These are phyloP conservation scores for Aegilops sharonensis DNA, from an alignment of 176 grass and related monocot genomes.

Conservation along the genomic window DNA sequence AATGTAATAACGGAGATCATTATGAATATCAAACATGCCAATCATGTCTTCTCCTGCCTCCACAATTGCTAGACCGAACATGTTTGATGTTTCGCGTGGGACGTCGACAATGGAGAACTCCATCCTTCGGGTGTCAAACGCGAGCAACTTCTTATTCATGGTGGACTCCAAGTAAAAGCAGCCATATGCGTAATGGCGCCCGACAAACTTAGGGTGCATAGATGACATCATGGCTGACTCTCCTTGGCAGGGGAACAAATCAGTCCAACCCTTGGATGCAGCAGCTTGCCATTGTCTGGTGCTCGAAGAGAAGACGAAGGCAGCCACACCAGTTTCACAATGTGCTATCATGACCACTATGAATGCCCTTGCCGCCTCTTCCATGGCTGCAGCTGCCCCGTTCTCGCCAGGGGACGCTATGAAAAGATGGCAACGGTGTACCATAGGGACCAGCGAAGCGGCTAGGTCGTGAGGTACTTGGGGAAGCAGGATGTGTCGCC, in stretches of 20 bases:
- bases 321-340: not conserved
- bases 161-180: too few species aligned
- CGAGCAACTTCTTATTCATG: too few species aligned
- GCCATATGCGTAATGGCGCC: too few species aligned
- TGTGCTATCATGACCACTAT: conserved; percentile 19
- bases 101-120: too few species aligned
- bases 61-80: too few species aligned
- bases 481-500: not conserved
- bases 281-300: conserved; percentile 10
- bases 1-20: too few species aligned
- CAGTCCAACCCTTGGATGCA: not conserved
- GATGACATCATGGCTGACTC: not conserved
- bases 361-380: not conserved
- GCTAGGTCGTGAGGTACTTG: not conserved
- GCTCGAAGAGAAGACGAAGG: conserved; percentile 20
- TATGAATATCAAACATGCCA: too few species aligned
- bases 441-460: not conserved
- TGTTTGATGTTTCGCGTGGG: too few species aligned
- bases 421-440: conserved; percentile 9
- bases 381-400: not conserved
- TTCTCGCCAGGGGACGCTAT: not conserved
- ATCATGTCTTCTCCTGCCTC: too few species aligned
- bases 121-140: too few species aligned
- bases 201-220: too few species aligned
- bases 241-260: not conserved